phyloP scores from a whole-genome alignment of 2,329 filamentous ascomycete genomes.

The Pseudogymnoascus sp. region DNA sequence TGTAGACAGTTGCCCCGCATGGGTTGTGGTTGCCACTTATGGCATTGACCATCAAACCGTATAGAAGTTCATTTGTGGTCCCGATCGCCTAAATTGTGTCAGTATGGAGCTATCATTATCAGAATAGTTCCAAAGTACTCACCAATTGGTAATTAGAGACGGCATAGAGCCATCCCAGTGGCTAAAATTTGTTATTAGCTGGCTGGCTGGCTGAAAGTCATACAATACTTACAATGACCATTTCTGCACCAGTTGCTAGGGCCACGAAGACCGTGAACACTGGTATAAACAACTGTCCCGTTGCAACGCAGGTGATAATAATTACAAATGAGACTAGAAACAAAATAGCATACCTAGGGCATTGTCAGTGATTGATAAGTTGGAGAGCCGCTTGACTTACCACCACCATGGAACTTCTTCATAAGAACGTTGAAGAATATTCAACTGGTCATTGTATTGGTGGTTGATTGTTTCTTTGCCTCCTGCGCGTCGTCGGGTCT shows the following conservation, averaged over 20 bases:
- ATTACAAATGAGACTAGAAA: slow-evolving; percentile 41
- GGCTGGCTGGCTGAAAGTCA: background rate
- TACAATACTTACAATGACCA: slow-evolving; percentile 34
- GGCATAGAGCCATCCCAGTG: slow-evolving; percentile 50
- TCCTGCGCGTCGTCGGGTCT: slow-evolving; percentile 28
- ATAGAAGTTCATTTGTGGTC: slow-evolving; percentile 51
- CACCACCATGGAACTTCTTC: slow-evolving; percentile 51
- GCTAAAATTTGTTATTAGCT: slow-evolving; percentile 18
- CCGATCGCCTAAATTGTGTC: slow-evolving; percentile 38
- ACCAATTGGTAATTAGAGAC: slow-evolving; percentile 45
- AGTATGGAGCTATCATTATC: background rate
- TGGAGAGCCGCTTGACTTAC: slow-evolving; percentile 30
- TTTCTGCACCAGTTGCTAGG: slow-evolving; percentile 43
- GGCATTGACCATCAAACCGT: slow-evolving; percentile 49
- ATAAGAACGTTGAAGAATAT: slow-evolving; percentile 47
- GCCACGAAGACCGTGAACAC: slow-evolving; percentile 52
- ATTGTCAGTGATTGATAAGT: background rate
- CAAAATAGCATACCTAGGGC: slow-evolving; percentile 26
- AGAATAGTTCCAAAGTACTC: background rate
- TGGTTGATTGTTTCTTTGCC: slow-evolving; percentile 37
- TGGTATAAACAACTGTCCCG: slow-evolving; percentile 47
- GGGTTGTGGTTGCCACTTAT: slow-evolving; percentile 45
- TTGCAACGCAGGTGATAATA: slow-evolving; percentile 42
- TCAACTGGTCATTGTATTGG: slow-evolving; percentile 50
- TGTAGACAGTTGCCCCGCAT: slow-evolving; percentile 48